Base-by-base conservation (phyloP, 495 filamentous ascomycete genomes). In the Patellaria atrata region DNA sequence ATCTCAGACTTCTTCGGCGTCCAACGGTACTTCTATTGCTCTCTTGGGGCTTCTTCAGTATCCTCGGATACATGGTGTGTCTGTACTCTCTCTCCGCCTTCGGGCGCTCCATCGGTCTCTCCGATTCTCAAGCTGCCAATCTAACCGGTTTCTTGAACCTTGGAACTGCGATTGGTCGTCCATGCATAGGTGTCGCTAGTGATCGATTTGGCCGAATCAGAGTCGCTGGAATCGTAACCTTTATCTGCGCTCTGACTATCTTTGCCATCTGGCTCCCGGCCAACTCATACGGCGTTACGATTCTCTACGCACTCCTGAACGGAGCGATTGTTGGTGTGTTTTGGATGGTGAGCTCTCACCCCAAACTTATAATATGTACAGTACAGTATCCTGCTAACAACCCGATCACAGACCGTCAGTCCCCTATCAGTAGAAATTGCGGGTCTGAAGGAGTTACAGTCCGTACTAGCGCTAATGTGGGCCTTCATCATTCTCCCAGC, bases 61-160 rank as follows among this genome's bases (percentile, higher is more conserved):
- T 50, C 43, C 26, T 50, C 4, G 46, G 43, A 9, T 50, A 46
- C 22, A 43, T 47, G 5, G 28, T 31, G 12, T n/a, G 46, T 3
- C 33, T 50, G 9, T 50, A 30, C 35, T 42, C 37, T 3, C 13
- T 50, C 1, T 39, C 43, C 2, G 42, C 41, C 20, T 50, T 46
- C 22, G 42, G 27, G 2, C 27, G 24, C 3, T 43, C 44, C 13
- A 39, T 48, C 9, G 40, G 44, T 8, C 24, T 48, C 1, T 24
- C 23, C 3, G 4, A 23, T 12, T n/a, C 13, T 1, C 34, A 48
- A 37, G 34, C 35, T 5, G n/a, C 35, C 13, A 22, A 18, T 2
- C 28, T 44, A 2, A 41, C 33, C 1, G 42, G 22, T 4, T 11
- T 48, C 11, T 27, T 48, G 17, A 45, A 48, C 33, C 14, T 41